Conservation (phyloP, 1,284 basidiomycete species). For the Apiotrichum brassicae region DNA sequence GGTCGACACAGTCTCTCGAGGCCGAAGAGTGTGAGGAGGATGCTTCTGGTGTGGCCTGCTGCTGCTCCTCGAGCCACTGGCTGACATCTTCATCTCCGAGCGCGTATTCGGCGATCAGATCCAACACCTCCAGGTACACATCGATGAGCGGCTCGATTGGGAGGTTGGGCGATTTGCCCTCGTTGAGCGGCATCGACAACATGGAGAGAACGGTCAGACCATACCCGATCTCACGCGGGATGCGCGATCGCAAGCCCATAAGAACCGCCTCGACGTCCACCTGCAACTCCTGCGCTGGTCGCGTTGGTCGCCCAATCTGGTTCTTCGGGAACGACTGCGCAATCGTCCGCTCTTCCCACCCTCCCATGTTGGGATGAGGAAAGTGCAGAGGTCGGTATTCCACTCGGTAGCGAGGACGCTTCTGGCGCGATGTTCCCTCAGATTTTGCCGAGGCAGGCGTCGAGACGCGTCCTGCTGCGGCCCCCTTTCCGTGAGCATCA, state of each 20-base stretch:
- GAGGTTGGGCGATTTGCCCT: constrained; percentile 56
- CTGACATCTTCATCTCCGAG: constrained; percentile 56
- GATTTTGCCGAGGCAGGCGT: constrained; percentile 15
- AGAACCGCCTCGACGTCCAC: constrained; percentile 84
- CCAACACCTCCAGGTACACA: constrained; percentile 77
- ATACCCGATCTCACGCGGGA: constrained; percentile 79
- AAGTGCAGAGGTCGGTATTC: constrained; percentile 81
- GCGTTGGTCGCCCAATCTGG: constrained; percentile 58
- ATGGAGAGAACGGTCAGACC: constrained; percentile 83
- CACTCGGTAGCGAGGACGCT: constrained; percentile 66
- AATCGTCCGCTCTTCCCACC: constrained; percentile 68
- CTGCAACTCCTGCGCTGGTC: constrained; percentile 44
- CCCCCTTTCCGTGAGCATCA: background rate
- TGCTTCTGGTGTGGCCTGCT: background rate
- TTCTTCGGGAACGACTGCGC: constrained; percentile 58
- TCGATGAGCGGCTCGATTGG: constrained; percentile 71
- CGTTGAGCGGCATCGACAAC: constrained; percentile 50
- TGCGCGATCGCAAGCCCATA: constrained; percentile 79
- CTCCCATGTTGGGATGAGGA: constrained; percentile 71
- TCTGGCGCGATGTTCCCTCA: constrained; percentile 13
- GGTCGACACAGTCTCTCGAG: constrained; percentile 55
- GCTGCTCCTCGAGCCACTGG: constrained; percentile 32
- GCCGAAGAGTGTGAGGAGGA: background rate
- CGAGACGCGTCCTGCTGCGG: background rate
- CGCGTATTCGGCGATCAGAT: constrained; percentile 74